These are phyloP conservation scores for Lodderomyces metapsilosis DNA, from an alignment of 1,139 yeast genomes.

Conservation along the genomic window DNA sequence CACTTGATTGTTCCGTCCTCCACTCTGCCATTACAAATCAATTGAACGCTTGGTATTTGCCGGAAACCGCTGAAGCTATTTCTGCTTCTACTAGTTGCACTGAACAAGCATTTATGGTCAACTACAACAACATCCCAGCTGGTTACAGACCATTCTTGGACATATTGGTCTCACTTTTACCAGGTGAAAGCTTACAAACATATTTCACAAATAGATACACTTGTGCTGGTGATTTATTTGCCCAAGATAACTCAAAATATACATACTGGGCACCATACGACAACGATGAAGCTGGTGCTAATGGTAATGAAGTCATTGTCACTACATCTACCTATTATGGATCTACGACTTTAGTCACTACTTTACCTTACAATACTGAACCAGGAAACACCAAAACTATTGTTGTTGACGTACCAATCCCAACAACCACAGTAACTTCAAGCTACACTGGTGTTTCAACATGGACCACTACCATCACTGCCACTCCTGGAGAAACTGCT, in stretches of 20 bases:
- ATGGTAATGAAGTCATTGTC: slow-evolving; percentile 4
- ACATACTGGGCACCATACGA: slow-evolving; percentile 12
- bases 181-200: slow-evolving; percentile 3
- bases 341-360: slow-evolving; percentile 19
- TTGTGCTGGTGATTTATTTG: slow-evolving; percentile 12
- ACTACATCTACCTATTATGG: slow-evolving; percentile 26
- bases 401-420: slow-evolving; percentile 15
- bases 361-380: slow-evolving; percentile 15
- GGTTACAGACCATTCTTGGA: slow-evolving; percentile 30
- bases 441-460: slow-evolving; percentile 17
- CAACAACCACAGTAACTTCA: slow-evolving; percentile 18
- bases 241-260: neutral
- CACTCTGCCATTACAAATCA: slow-evolving; percentile 21
- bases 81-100: slow-evolving; percentile 17
- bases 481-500: slow-evolving; percentile 15
- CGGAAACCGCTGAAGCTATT: slow-evolving; percentile 12
- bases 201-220: slow-evolving; percentile 16
- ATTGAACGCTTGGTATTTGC: slow-evolving; percentile 23
- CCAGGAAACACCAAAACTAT: slow-evolving; percentile 1
- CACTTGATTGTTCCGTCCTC: slow-evolving; percentile 22
- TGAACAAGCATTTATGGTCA: slow-evolving; percentile 11
- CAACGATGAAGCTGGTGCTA: slow-evolving; percentile 16
- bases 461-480: slow-evolving; percentile 15
- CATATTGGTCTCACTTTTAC: slow-evolving; percentile 6
- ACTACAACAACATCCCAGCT: slow-evolving; percentile 25